Percentiles rank a stretch among this genome's conserved stretches.
phyloP scores from a whole-genome alignment of 768 basidiomycete genomes.

The Ramaria sp. region DNA sequence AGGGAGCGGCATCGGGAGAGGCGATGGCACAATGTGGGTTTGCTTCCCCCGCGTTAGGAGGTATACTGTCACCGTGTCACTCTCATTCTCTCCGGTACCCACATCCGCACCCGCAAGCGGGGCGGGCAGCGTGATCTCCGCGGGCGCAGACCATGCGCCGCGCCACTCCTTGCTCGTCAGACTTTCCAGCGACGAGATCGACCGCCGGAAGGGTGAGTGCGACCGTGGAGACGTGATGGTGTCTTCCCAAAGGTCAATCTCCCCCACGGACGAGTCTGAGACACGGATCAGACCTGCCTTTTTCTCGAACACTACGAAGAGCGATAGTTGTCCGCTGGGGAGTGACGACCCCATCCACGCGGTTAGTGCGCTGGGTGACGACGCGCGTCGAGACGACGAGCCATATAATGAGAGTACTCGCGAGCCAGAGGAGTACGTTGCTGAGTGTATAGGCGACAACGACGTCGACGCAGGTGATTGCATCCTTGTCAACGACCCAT shows the following conservation, averaged over 20 bases:
- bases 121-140: slow-evolving; percentile 18
- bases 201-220: slow-evolving; percentile 16
- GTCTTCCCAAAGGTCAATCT: slow-evolving; percentile 51
- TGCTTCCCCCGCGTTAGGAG: slow-evolving; percentile 59
- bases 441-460: slow-evolving; percentile 9
- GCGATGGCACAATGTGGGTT: slow-evolving; percentile 59
- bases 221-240: neutral
- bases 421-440: neutral
- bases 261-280: slow-evolving; percentile 70
- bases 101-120: neutral
- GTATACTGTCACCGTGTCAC: slow-evolving; percentile 35
- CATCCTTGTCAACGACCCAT: slow-evolving; percentile 25
- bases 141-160: slow-evolving; percentile 39
- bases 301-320: slow-evolving; percentile 84
- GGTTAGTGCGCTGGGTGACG: neutral
- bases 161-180: slow-evolving; percentile 29
- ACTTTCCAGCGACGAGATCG: slow-evolving; percentile 31
- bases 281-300: slow-evolving; percentile 78
- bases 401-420: neutral
- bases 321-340: slow-evolving; percentile 45
- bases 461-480: slow-evolving; percentile 30
- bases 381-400: slow-evolving; percentile 8
- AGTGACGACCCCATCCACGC: neutral
- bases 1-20: slow-evolving; percentile 45
- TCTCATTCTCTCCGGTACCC: neutral